These are phyloP conservation scores for Mycena sp. DNA, from an alignment of 1,284 basidiomycete genomes.

Conservation along the genomic window DNA sequence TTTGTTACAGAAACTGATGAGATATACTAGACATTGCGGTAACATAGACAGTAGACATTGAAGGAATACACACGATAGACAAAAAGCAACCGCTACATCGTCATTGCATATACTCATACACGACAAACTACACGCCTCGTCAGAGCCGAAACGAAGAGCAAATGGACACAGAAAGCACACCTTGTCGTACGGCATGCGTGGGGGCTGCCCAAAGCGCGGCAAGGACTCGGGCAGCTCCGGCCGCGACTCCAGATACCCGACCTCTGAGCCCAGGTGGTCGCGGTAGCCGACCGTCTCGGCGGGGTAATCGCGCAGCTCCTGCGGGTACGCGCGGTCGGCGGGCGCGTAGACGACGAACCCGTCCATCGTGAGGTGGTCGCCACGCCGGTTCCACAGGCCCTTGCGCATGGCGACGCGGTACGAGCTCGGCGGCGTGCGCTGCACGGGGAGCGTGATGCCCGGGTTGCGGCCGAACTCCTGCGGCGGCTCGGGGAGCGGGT, in stretches of 20 bases:
- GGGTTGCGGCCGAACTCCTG: conserved; percentile 24
- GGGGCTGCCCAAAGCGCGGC: conserved; percentile 60
- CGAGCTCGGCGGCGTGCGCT: conserved; percentile 26
- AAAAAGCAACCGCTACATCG: too few species aligned
- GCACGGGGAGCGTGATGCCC: conserved; percentile 22
- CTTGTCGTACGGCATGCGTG: conserved; percentile 62
- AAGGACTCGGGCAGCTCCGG: conserved; percentile 67
- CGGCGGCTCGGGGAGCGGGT: conserved; percentile 30
- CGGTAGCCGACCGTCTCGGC: conserved; percentile 58
- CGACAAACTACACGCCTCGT: conserved; percentile 46
- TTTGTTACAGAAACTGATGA: conserved; percentile 11
- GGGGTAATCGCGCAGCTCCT: conserved; percentile 68
- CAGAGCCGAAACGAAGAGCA: conserved; percentile 6
- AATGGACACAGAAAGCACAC: conserved; percentile 48
- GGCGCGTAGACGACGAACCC: conserved; percentile 73
- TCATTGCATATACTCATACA: conserved; percentile 39
- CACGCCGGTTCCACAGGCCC: conserved; percentile 76
- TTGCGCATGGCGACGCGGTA: conserved; percentile 47
- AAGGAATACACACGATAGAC: conserved; percentile 22
- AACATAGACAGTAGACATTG: conserved; percentile 16
- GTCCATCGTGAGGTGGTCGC: conserved; percentile 67
- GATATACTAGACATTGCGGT: conserved; percentile 15
- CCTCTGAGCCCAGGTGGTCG: conserved; percentile 56
- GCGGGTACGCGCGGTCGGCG: conserved; percentile 56
- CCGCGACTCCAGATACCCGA: conserved; percentile 49